Percentiles rank a stretch among this genome's conserved stretches.
These are phyloP conservation scores for Chlamydomonas incerta DNA, from an alignment of 139 green algal genomes.

Conservation along the genomic window DNA sequence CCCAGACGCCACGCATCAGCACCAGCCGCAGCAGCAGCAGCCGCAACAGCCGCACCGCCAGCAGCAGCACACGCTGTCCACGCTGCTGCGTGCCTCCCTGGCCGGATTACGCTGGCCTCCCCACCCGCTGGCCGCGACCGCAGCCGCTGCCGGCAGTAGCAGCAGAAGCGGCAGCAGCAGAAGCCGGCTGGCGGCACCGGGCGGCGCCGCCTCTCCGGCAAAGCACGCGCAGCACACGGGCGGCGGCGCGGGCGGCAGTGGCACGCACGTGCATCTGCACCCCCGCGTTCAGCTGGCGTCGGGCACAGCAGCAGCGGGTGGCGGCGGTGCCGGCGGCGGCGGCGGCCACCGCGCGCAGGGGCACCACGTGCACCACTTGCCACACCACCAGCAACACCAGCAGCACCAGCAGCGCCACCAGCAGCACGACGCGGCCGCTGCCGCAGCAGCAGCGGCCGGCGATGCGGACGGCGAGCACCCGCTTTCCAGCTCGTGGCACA, in stretches of 20 bases:
- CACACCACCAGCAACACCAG: too few relatives aligned
- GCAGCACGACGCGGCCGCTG: too few relatives aligned
- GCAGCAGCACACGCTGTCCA: too few relatives aligned
- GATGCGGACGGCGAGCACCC: neutral
- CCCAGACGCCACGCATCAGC: too few relatives aligned
- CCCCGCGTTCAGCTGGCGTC: neutral
- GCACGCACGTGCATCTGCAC: neutral
- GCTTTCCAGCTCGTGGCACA: neutral
- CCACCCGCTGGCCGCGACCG: too few relatives aligned
- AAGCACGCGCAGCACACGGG: neutral
- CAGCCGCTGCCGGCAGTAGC: neutral
- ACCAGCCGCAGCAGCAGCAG: neutral
- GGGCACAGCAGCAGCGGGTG: neutral
- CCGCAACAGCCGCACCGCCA: neutral
- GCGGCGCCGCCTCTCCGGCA: neutral
- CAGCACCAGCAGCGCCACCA: neutral
- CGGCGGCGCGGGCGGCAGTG: too few relatives aligned
- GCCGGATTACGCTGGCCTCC: too few relatives aligned
- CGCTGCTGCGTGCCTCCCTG: too few relatives aligned
- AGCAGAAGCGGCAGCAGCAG: neutral
- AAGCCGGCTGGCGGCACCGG: neutral
- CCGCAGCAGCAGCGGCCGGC: neutral
- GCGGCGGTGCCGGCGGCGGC: too few relatives aligned
- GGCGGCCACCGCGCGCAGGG: too few relatives aligned
- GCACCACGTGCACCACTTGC: neutral